phyloP scores from a whole-genome alignment of 2,329 filamentous ascomycete species.

The Talaromyces atroroseus region DNA sequence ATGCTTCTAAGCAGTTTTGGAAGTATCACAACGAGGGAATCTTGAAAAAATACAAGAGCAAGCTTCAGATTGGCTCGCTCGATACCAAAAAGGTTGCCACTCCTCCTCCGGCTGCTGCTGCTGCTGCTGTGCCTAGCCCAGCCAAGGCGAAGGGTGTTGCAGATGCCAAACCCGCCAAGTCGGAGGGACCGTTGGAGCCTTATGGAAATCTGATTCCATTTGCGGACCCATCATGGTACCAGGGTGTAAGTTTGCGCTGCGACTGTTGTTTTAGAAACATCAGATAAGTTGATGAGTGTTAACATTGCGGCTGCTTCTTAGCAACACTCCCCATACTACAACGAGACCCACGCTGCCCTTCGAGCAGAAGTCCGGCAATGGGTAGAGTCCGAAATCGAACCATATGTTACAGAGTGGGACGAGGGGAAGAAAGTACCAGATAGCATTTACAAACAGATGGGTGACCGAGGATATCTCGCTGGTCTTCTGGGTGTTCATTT shows the following conservation, averaged over 20 bases:
- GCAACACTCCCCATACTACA: constrained; percentile 97
- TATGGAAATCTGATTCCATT: constrained; percentile 87
- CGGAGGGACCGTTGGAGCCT: constrained; percentile 70
- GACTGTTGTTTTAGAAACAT: neutral
- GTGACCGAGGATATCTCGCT: constrained; percentile 83
- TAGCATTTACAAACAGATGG: constrained; percentile 92
- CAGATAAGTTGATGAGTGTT: constrained; percentile 5
- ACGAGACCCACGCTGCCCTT: constrained; percentile 85
- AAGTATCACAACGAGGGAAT: constrained; percentile 59
- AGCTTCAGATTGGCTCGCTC: constrained; percentile 65
- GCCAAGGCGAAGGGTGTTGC: constrained; percentile 54
- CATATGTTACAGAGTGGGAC: constrained; percentile 92
- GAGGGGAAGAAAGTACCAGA: constrained; percentile 87
- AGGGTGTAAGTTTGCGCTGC: constrained; percentile 60
- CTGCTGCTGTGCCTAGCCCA: constrained; percentile 45
- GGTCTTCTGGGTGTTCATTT: constrained; percentile 78
- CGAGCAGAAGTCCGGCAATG: constrained; percentile 87
- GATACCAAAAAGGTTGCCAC: constrained; percentile 70
- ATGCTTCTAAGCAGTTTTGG: constrained; percentile 65
- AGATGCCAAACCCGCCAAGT: constrained; percentile 44
- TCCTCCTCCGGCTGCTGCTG: constrained; percentile 46
- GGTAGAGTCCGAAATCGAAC: constrained; percentile 85
- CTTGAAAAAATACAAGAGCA: constrained; percentile 57
- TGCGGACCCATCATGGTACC: constrained; percentile 90
- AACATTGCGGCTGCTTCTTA: constrained; percentile 30